Evolutionary conservation across 169 alveolate species (phyloP), one percentile per base, ranked within the genome.

Genomic region (Cryptosporidium viatorum): DNA sequence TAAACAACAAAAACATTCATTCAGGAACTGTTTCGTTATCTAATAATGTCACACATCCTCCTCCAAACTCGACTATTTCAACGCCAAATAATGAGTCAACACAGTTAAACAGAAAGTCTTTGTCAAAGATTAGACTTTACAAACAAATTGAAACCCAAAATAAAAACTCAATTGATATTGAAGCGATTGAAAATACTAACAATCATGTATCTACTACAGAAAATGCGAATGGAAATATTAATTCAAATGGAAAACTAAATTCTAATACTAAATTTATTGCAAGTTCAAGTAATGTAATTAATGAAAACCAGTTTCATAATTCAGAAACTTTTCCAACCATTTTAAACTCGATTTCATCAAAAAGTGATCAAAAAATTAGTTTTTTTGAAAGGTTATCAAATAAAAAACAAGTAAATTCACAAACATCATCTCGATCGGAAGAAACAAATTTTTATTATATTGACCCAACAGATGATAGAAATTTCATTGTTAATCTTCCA

Each of bases 301-400:
- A 26, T 31, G 74, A 67, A 31, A 48, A 33, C 59, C 33, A 58
- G 1, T 0, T 58, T 16, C 71, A 73, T 6, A 80, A 62, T 41
- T 35, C 74, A 26, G 75, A 59, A 23, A 23, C 31, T 43, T 37
- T 80, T 2, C 89, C 89, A 41, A 80, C 70, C 29, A 80, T 80
- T 26, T 48, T 80, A 18, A 55, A 26, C 23, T 41, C 89, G 16
- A n/a, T 80, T 62, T 80, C 89, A 37, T 37, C 48, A 62, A 9
- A 23, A 23, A 7, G 39, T 59, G 69, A 45, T 35, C n/a, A 55
- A n/a, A 73, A 73, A 16, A 39, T 70, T 7, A 80, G 41, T 12
- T 62, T 80, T 67, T 62, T 6, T 62, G 89, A 80, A 45, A 80
- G 59, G 35, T 35, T 62, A 9, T 80, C 89, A 23, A 43, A 43